Evolutionary conservation across 129 eudicot species (phyloP), one percentile per base, ranked within the genome.

Genomic region (Sambucus nigra): DNA sequence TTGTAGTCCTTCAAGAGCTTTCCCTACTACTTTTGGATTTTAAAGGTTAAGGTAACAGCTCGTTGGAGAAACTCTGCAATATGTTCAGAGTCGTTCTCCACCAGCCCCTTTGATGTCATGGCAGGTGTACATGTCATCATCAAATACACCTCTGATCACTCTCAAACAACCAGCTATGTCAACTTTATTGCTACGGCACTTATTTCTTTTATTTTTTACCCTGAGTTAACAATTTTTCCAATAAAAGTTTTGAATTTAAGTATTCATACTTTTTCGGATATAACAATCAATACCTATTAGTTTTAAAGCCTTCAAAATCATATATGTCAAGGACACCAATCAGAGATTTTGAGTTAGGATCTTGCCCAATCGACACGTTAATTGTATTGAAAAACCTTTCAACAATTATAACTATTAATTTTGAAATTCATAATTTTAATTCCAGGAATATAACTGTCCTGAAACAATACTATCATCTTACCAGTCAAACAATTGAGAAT

Each of bases 281-380:
- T 46, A 14, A 60, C 24, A 73, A 44, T 51, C 55, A 41, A 44
- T 63, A 86, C 99, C 99, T 91, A 70, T 92, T 92, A 75, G 77
- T 73, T 66, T 80, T 82, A 60, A 92, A 92, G 82, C 99, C 86
- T 70, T 92, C 99, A 63, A 92, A 92, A 45, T 96, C 99, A 61
- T 92, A 92, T 31, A 92, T 92, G 67, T 92, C 99, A 59, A 92
- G 99, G 19, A 92, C 99, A 35, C 99, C 99, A 75, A 92, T 92
- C 55, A 86, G 73, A 74, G 62, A 76, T 60, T 75, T 82, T 47
- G 99, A 92, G 12, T 24, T 53, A 1, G 79, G 53, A 70, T 92
- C 99, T 73, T 92, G 99, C 69, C 99, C 99, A 54, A 92, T 92
- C 32, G 99, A 92, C 44, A 63, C 63, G 60, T 92, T 92, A 33